Evolutionary conservation across 1,139 yeast genomes (phyloP).

Genomic region (Hanseniaspora uvarum): DNA sequence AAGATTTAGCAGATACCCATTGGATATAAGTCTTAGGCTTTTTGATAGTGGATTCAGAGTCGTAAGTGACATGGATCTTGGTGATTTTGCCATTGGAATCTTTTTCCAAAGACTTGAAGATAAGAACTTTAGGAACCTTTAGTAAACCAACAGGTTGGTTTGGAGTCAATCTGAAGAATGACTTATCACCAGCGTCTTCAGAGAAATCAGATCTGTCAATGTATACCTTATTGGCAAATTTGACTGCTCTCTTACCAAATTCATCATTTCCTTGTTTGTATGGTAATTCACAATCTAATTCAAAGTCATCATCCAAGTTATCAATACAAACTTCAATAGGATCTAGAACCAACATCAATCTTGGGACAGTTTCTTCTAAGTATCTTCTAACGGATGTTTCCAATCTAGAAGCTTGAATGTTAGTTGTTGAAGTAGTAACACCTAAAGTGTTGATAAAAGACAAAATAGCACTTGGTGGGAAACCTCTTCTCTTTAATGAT

Average conservation of each 20-base stretch:
- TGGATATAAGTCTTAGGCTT: slow-evolving; percentile 93
- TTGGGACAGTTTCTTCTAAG: slow-evolving; percentile 84
- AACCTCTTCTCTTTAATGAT: slow-evolving; percentile 92
- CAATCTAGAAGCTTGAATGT: slow-evolving; percentile 80
- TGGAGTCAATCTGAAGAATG: slow-evolving; percentile 84
- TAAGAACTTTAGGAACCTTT: slow-evolving; percentile 76
- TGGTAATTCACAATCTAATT: slow-evolving; percentile 65
- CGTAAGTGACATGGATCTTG: slow-evolving; percentile 71
- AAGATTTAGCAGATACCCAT: slow-evolving; percentile 81
- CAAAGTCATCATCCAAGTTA: slow-evolving; percentile 65
- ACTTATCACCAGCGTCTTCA: slow-evolving; percentile 47
- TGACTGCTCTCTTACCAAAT: slow-evolving; percentile 66
- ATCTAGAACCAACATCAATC: slow-evolving; percentile 85
- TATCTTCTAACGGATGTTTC: slow-evolving; percentile 81
- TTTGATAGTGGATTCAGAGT: slow-evolving; percentile 48
- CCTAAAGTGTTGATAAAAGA: slow-evolving; percentile 91
- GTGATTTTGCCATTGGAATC: slow-evolving; percentile 48
- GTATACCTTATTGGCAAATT: slow-evolving; percentile 65
- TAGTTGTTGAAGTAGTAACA: slow-evolving; percentile 86
- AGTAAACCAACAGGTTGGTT: slow-evolving; percentile 87
- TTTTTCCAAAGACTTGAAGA: slow-evolving; percentile 54
- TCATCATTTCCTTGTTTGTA: slow-evolving; percentile 75
- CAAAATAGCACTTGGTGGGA: slow-evolving; percentile 97
- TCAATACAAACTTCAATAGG: slow-evolving; percentile 79
- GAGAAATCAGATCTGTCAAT: slow-evolving; percentile 83